These are phyloP conservation scores for Mesembryanthemum crystallinum DNA, from an alignment of 148 eudicot genomes.

Conservation along the genomic window DNA sequence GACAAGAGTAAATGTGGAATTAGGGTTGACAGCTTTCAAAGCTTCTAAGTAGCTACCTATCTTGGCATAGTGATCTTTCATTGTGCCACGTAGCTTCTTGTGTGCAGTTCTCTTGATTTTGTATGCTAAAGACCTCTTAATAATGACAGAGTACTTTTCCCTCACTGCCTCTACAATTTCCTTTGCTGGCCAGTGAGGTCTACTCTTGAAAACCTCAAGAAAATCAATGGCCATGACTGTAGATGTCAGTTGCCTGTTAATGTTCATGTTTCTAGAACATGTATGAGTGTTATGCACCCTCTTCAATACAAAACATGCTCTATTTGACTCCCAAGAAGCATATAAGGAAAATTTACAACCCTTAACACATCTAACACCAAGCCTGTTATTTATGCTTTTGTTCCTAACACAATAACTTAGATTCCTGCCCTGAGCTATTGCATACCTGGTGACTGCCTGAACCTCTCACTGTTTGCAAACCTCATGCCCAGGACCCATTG, in stretches of 20 bases:
- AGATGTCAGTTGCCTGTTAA: not conserved
- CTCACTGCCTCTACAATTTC: too few relatives aligned
- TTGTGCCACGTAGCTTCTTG: not conserved
- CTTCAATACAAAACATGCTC: conserved; percentile 4
- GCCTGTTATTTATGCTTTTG: not conserved
- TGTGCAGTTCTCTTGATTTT: not conserved
- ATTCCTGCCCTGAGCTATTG: not conserved
- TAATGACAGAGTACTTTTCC: too few relatives aligned
- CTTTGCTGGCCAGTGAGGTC: not conserved
- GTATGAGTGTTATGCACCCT: not conserved
- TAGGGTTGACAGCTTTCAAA: too few relatives aligned
- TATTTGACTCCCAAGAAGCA: not conserved
- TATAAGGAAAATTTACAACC: not conserved
- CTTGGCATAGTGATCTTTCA: not conserved
- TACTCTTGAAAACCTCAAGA: not conserved
- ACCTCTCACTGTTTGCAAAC: not conserved
- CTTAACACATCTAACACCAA: not conserved
- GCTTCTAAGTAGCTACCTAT: too few relatives aligned
- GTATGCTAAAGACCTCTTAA: not conserved
- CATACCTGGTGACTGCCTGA: not conserved
- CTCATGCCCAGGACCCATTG: too few relatives aligned
- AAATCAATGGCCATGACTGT: not conserved
- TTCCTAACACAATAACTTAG: not conserved
- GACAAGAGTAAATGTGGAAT: not conserved
- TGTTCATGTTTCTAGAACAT: not conserved